Evolutionary conservation across 768 basidiomycete genomes (phyloP).

Genomic region (Lentinus brumalis): DNA sequence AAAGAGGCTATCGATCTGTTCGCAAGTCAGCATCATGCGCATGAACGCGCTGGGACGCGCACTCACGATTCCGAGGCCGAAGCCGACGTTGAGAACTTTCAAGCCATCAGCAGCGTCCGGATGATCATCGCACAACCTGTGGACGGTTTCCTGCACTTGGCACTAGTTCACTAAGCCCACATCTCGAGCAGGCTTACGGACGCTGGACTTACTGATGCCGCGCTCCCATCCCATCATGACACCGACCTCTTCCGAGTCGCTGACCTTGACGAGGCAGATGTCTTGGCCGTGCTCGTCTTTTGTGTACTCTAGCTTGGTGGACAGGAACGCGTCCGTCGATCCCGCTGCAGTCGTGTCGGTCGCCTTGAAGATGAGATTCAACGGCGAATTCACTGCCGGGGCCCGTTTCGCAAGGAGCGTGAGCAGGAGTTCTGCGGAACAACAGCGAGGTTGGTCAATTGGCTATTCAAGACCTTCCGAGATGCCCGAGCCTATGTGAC

Average conservation of each 20-base stretch:
- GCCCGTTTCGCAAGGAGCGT: constrained; percentile 54
- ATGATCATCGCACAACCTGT: constrained; percentile 57
- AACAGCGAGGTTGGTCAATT: background rate
- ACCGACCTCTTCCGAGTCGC: constrained; percentile 76
- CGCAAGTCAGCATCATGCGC: background rate
- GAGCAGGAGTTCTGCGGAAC: constrained; percentile 66
- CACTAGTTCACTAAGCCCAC: constrained; percentile 28
- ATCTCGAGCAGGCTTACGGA: background rate
- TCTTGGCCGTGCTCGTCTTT: constrained; percentile 77
- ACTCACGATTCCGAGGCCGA: constrained; percentile 89
- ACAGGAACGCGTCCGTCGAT: constrained; percentile 70
- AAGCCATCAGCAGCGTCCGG: constrained; percentile 48
- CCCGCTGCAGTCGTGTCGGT: constrained; percentile 58
- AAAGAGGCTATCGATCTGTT: constrained; percentile 82
- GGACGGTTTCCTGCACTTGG: constrained; percentile 78
- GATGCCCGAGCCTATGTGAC: background rate
- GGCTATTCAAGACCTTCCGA: background rate
- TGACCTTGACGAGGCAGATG: constrained; percentile 69
- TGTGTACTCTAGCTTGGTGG: constrained; percentile 67
- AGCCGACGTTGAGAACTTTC: constrained; percentile 87
- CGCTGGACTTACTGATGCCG: constrained; percentile 60
- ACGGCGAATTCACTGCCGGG: constrained; percentile 25
- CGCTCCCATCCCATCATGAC: constrained; percentile 99
- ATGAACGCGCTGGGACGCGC: background rate
- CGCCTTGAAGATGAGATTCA: constrained; percentile 46